Base-by-base conservation (phyloP, 345 rosid species). In the Camelina hispida region DNA sequence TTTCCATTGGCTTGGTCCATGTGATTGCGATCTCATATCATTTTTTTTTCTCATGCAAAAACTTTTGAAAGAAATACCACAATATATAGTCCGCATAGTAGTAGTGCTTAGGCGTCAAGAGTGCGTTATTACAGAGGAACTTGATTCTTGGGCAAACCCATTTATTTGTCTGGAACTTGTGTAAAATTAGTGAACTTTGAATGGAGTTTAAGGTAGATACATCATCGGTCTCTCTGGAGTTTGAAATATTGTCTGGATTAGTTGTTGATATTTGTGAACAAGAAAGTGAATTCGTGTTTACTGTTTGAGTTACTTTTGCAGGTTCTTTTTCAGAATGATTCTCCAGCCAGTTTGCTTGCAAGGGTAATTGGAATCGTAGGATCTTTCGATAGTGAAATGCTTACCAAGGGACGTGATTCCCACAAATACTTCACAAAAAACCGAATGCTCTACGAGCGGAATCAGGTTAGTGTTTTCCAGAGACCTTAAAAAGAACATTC, bases 321-420 rank as follows among this genome's bases (percentile, higher is more conserved):
- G 99, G 99, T 96, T 61, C 92, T 96, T 43, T 96, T 96, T 82
- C 98, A 96, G 83, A 96, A 93, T 79, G 99, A 96, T 86, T 96
- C 99, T 25, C 91, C 98, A 37, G 96, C 93, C 18, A 96, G 98
- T 38, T 85, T 96, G 69, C 88, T 96, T 72, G 96, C 97, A 32
- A 86, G 98, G 71, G 96, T 93, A 20, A 87, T 91, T 25, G 98
- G 99, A 74, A 93, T 93, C 40, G 80, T 87, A 38, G 87, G 98
- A 22, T 83, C 89, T 37, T 83, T 96, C 51, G 84, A 93, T 50
- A 96, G 87, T 80, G 86, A 69, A 69, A 91, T 96, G 99, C 88
- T 96, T 72, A 88, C 87, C 13, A 90, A 91, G 78, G 99, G 98
- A 50, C 89, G 93, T 37, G 99, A 93, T 78, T 88, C 99, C 17